A percentile compares a stretch with the other conserved stretches of the same genome.
Evolutionary conservation across 257 asterid genomes (phyloP).

Genomic region (Salvia splendens): DNA sequence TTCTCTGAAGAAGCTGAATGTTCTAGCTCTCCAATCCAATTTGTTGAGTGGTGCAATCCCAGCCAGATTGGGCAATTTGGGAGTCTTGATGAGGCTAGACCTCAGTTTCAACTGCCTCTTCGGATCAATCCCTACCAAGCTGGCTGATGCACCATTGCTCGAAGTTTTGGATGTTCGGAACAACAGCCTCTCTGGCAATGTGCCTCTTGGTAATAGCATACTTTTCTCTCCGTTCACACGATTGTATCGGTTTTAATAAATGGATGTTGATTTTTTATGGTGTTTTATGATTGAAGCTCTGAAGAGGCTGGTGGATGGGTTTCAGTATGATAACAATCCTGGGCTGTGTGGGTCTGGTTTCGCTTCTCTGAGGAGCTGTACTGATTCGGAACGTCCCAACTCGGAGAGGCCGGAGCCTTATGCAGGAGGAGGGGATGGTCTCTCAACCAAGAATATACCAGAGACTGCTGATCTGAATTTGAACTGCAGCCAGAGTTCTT

Average conservation of each 20-base stretch:
- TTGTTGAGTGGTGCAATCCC: slow-evolving; percentile 88
- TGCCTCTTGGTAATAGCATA: slow-evolving; percentile 72
- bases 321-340: slow-evolving; percentile 66
- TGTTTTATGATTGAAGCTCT: slow-evolving; percentile 59
- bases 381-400: slow-evolving; percentile 40
- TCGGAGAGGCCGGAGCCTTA: slow-evolving; percentile 62
- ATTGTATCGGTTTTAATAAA: neutral
- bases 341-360: slow-evolving; percentile 82
- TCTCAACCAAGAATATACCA: slow-evolving; percentile 63
- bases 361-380: slow-evolving; percentile 57
- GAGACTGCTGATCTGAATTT: slow-evolving; percentile 79
- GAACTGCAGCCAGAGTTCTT: slow-evolving; percentile 57
- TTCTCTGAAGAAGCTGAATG: slow-evolving; percentile 64
- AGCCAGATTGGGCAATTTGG: slow-evolving; percentile 80
- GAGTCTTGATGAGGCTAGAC: slow-evolving; percentile 67
- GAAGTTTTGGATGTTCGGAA: slow-evolving; percentile 72
- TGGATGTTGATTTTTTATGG: slow-evolving; percentile 14
- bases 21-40: slow-evolving; percentile 77
- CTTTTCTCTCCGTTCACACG: too few species aligned
- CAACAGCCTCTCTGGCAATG: slow-evolving; percentile 87
- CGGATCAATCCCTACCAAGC: slow-evolving; percentile 79
- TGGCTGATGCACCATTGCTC: slow-evolving; percentile 83
- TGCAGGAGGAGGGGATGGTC: slow-evolving; percentile 50
- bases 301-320: slow-evolving; percentile 74
- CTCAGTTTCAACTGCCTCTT: slow-evolving; percentile 72